Percentiles rank a stretch among this genome's conserved stretches.
Evolutionary conservation across 148 eudicot genomes (phyloP).

Genomic region (Suaeda aralocaspica): DNA sequence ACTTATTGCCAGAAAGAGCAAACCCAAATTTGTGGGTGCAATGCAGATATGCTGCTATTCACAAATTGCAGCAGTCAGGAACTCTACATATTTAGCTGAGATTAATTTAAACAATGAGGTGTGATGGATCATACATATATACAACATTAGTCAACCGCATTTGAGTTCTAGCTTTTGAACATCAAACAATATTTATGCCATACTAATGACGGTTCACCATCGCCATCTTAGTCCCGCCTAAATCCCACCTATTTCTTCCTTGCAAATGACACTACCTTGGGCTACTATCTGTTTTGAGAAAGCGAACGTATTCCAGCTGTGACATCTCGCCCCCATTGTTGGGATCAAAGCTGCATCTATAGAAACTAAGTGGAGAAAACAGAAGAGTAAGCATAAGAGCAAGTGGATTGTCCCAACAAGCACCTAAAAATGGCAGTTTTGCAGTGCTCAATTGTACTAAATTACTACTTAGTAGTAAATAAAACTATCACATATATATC

Average conservation of each 20-base stretch:
- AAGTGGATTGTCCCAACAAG: neutral
- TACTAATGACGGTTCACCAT: conserved; percentile 1
- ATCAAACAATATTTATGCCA: conserved; percentile 9
- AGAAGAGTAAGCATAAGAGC: neutral
- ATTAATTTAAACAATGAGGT: conserved; percentile 7
- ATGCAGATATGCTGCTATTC: conserved; percentile 6
- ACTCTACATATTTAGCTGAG: conserved; percentile 12
- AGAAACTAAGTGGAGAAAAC: conserved; percentile 48
- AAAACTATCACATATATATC: neutral
- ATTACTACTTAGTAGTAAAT: neutral
- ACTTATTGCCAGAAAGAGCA: neutral
- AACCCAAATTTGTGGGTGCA: neutral
- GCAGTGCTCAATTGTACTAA: neutral
- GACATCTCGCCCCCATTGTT: conserved; percentile 84
- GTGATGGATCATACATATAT: conserved; percentile 24
- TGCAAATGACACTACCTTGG: conserved; percentile 30
- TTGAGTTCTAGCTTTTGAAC: conserved; percentile 8
- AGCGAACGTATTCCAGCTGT: conserved; percentile 71
- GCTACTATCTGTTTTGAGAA: conserved; percentile 61
- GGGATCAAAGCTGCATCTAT: conserved; percentile 79
- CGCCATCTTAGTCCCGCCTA: too few relatives aligned
- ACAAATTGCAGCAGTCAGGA: conserved; percentile 19
- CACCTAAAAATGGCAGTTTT: neutral
- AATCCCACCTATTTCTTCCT: neutral
- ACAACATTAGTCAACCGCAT: conserved; percentile 16